A percentile compares a stretch with the other conserved stretches of the same genome.
These are phyloP conservation scores for Macadamia tetraphylla DNA, from an alignment of 164 flowering plant species.

Conservation along the genomic window DNA sequence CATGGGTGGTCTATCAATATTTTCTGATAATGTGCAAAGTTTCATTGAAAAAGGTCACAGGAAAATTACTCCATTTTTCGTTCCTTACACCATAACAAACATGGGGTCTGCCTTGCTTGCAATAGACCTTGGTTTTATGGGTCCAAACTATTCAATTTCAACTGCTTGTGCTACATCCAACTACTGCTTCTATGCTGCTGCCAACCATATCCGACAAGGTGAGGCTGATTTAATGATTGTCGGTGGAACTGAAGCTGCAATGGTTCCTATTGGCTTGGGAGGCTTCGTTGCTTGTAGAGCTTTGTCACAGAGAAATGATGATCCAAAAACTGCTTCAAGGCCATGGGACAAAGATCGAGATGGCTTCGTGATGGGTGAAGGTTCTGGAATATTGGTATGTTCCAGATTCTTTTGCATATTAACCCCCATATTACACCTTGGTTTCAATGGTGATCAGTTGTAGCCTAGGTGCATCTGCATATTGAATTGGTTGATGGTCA, in stretches of 20 bases:
- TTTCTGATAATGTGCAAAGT: slow-evolving; percentile 81
- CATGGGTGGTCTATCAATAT: slow-evolving; percentile 43
- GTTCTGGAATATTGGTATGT: too few relatives aligned
- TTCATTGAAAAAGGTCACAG: slow-evolving; percentile 80
- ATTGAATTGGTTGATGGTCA: too few relatives aligned
- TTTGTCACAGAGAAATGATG: too few relatives aligned
- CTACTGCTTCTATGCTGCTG: too few relatives aligned
- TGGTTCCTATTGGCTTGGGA: slow-evolving; percentile 38
- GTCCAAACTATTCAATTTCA: slow-evolving; percentile 72
- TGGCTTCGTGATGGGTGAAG: slow-evolving; percentile 39
- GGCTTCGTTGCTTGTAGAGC: too few relatives aligned
- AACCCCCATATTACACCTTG: too few relatives aligned
- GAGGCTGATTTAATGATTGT: slow-evolving; percentile 97
- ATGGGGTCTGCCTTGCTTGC: slow-evolving; percentile 96
- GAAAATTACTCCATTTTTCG: slow-evolving; percentile 90
- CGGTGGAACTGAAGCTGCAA: slow-evolving; percentile 97
- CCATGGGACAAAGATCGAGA: too few relatives aligned
- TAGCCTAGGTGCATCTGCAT: too few relatives aligned
- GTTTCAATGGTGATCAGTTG: too few relatives aligned
- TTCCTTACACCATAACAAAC: slow-evolving; percentile 93
- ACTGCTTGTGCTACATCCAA: too few relatives aligned
- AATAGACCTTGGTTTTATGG: slow-evolving; percentile 94
- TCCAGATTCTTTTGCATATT: slow-evolving; percentile 92
- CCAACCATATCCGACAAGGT: too few relatives aligned
- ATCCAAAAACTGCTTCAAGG: too few relatives aligned